Conservation (phyloP, 1,284 basidiomycete genomes). For the Tilletiaria anomala region DNA sequence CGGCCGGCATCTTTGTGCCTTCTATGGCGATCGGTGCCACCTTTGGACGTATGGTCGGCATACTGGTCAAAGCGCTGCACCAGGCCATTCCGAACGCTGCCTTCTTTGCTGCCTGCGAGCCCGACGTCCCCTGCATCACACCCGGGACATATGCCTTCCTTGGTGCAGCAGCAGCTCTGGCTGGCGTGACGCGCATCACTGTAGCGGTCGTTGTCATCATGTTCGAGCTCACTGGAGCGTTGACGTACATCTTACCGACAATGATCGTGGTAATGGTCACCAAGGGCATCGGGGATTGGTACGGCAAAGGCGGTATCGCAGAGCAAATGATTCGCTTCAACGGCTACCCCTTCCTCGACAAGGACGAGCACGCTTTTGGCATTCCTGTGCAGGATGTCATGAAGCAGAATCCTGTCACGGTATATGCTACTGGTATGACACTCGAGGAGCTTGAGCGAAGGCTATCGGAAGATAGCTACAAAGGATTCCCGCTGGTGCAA, state of each 20-base stretch:
- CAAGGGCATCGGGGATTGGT: constrained; percentile 89
- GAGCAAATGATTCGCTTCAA: constrained; percentile 96
- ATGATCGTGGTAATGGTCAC: constrained; percentile 97
- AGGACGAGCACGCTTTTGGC: constrained; percentile 55
- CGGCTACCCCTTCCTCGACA: constrained; percentile 79
- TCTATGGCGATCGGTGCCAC: constrained; percentile 95
- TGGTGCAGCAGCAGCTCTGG: constrained; percentile 11
- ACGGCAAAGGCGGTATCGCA: constrained; percentile 82
- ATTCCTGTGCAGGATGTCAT: constrained; percentile 80
- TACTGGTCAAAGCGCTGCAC: constrained; percentile 82
- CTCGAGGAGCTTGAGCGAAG: constrained; percentile 53
- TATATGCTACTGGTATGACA: constrained; percentile 61
- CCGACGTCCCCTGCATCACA: constrained; percentile 79
- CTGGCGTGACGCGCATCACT: constrained; percentile 85
- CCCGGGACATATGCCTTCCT: constrained; percentile 57
- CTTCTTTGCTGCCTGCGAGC: constrained; percentile 76
- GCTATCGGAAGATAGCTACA: constrained; percentile 46
- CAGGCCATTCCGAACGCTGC: constrained; percentile 68
- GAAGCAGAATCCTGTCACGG: constrained; percentile 59
- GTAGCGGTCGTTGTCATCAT: constrained; percentile 98
- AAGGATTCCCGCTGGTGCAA: constrained; percentile 79
- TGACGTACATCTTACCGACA: constrained; percentile 93
- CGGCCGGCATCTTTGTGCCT: constrained; percentile 91
- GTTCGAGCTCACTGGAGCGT: constrained; percentile 96
- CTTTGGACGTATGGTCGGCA: constrained; percentile 89